Evolutionary conservation across 495 filamentous ascomycete genomes (phyloP), one percentile per base, ranked within the genome.

Genomic region (Hypoxylon rickii): DNA sequence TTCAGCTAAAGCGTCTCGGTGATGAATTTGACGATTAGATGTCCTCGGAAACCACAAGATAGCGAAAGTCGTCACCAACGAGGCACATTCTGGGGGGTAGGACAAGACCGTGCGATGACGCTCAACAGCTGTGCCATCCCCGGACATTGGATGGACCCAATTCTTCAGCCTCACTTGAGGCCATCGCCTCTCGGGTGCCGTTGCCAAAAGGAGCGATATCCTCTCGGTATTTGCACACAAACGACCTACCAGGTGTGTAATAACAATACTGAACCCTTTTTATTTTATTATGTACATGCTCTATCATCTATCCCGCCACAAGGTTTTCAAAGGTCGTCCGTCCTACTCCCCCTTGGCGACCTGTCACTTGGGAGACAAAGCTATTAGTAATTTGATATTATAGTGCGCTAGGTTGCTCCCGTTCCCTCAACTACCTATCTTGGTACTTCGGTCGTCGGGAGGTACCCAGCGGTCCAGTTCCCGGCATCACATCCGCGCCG

Each of bases 131-230:
- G 43, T 42, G 40, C 32, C 31, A 48, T 40, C 38, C 29, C 54
- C 54, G 44, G 47, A 44, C 17, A 12, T 47, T 21, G 53, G 34
- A n/a, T 45, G 37, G 24, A 40, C 48, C 49, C 40, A 44, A 54
- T 42, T 46, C 39, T 58, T 63, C 53, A 63, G 53, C 59, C 59
- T 63, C 59, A 58, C 33, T 38, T 34, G 44, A 50, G 39, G 44
- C 33, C 34, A 49, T 45, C 34, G 48, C 33, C 45, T 11, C 49
- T 63, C 59, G 53, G 59, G 34, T 58, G 49, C 53, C 34, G 54
- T 63, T 63, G 15, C 53, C 53, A 58, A 54, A 58, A 58, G 8
- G 20, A 38, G 38, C 32, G 31, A 29, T n/a, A 26, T 22, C 38
- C 31, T 59, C 20, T 29, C 11, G 12, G 15, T 22, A 39, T 36